Evolutionary conservation across 768 basidiomycete species (phyloP), one percentile per base, ranked within the genome.

Genomic region (Mycena indigotica): DNA sequence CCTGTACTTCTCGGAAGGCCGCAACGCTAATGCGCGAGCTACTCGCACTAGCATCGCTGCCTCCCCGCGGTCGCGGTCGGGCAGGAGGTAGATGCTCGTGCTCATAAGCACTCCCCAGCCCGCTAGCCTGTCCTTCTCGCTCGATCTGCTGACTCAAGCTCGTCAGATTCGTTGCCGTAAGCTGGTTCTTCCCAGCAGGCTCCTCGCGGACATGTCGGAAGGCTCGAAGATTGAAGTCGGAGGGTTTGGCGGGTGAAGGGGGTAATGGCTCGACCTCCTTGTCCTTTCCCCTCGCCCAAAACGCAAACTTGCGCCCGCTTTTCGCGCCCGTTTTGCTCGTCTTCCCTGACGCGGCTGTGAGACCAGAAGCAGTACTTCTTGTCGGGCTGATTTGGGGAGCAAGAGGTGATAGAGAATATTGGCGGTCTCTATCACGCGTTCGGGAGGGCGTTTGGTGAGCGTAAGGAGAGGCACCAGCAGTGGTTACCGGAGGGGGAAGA

Each of bases 1-100:
- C 86, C 54, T 89, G 87, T 19, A 83, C 88, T 74, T 91, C 89
- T 52, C 87, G 82, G 67, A 92, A 92, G 2, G 90, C 90, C 2
- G 88, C 90, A 28, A 92, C 85, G 6, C 87, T 88, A 24, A 92
- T 91, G 52, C 88, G 82, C 60, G 35, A 35, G 21, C 13, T 23
- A 26, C 45, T 24, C 10, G 41, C 53, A 35, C 28, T 19, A 19
- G 53, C 58, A 19, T 62, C 61, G 35, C 24, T 28, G 24, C 15
- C 56, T 45, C 1, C 57, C 32, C 32, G 8, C 32, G 32, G 32
- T 8, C 32, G 45, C 12, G 61, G 53, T 3, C 61, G 50, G 35
- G 56, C 44, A 19, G 16, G 61, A 0, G 53, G 44, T 8, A 35
- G 56, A 25, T 5, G 53, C 29, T 2, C 28, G 16, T 23, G 5